Evolutionary conservation across 106 monocot genomes (phyloP).

Genomic region (Acanthochlamys bracteata): DNA sequence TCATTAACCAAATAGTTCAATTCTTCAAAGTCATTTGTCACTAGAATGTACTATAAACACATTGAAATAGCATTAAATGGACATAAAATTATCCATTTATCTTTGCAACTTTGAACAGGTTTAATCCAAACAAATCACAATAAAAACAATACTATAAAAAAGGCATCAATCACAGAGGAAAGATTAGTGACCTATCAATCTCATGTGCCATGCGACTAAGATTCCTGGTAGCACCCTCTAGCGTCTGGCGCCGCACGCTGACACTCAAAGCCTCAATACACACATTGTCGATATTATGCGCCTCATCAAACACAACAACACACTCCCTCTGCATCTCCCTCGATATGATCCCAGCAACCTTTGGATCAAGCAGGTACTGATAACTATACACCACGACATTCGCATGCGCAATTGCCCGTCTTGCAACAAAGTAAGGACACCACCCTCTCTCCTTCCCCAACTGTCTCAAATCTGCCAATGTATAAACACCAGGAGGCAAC

Average conservation of each 20-base stretch:
- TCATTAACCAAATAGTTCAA: no score
- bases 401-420: conserved; percentile 71
- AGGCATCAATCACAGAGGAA: no score
- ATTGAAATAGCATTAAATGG: no score
- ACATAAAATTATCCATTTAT: no score
- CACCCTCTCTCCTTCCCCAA: conserved; percentile 55
- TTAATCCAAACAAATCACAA: no score
- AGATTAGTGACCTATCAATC: conserved; percentile 68
- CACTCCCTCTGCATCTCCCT: conserved; percentile 93
- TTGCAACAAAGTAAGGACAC: conserved; percentile 91
- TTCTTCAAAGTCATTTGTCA: no score
- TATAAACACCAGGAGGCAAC: conserved; percentile 82
- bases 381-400: conserved; percentile 96
- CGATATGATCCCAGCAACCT: conserved; percentile 91
- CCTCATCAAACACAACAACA: conserved; percentile 95
- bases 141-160: no score
- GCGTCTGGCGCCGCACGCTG: conserved; percentile 71
- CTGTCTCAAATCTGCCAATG: conserved; percentile 60
- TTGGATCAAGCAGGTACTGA: conserved; percentile 91
- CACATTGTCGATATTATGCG: conserved; percentile 98
- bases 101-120: no score
- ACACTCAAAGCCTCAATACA: conserved; percentile 97
- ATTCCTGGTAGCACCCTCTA: conserved; percentile 91
- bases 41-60: no score
- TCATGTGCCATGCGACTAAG: conserved; percentile 57